Percentiles rank a stretch among this genome's conserved stretches.
phyloP scores from a whole-genome alignment of 2,329 filamentous ascomycete genomes.

The Colletotrichum tropicale region DNA sequence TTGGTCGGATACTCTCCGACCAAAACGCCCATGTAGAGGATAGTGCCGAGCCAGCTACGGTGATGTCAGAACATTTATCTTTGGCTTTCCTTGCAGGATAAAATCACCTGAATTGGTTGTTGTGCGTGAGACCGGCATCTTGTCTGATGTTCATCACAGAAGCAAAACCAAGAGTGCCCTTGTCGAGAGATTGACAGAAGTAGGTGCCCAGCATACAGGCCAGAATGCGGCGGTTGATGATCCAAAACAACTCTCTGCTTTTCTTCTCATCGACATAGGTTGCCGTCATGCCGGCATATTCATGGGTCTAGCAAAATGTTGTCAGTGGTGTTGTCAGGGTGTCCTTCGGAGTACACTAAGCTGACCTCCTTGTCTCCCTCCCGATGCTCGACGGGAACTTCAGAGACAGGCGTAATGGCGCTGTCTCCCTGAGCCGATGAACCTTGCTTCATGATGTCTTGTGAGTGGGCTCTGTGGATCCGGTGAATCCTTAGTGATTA shows the following conservation, averaged over 20 bases:
- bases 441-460: background rate
- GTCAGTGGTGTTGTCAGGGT: background rate
- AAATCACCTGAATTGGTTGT: conserved; percentile 22
- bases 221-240: conserved; percentile 51
- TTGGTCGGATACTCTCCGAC: conserved; percentile 63
- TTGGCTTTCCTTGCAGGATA: too few relatives aligned
- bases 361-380: background rate
- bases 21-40: conserved; percentile 63
- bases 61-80: conserved; percentile 43
- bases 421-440: background rate
- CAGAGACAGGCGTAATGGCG: background rate
- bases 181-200: conserved; percentile 40
- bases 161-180: conserved; percentile 42
- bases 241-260: conserved; percentile 53
- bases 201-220: conserved; percentile 57
- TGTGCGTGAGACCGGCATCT: conserved; percentile 46
- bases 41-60: conserved; percentile 57
- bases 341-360: background rate
- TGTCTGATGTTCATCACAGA: conserved; percentile 57
- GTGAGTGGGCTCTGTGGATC: background rate
- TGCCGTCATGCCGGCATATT: background rate
- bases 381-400: background rate
- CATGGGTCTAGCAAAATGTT: background rate
- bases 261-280: conserved; percentile 54
- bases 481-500: background rate